Percentiles rank a stretch among this genome's conserved stretches.
Evolutionary conservation across 1,284 basidiomycete species (phyloP).

Genomic region (Ceratobasidium papillatum): DNA sequence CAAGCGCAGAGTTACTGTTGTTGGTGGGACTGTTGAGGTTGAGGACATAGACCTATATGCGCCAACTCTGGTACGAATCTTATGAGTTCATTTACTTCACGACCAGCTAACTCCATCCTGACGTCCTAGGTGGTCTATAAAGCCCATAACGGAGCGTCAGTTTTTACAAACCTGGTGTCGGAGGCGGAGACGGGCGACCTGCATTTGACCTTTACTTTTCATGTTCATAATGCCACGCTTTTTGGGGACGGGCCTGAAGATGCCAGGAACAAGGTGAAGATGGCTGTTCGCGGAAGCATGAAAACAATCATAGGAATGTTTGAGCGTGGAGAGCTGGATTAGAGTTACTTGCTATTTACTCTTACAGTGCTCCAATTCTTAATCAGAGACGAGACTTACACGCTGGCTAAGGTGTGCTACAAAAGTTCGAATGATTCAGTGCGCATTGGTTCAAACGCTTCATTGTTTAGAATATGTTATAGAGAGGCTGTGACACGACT

Average conservation of each 20-base stretch:
- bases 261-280: background rate
- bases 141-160: background rate
- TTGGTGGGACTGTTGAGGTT: background rate
- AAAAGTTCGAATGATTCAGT: too few species aligned
- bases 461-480: too few species aligned
- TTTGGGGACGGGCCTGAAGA: background rate
- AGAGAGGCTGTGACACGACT: too few species aligned
- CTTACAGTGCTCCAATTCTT: too few species aligned
- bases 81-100: background rate
- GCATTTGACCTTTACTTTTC: conserved; percentile 13
- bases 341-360: background rate
- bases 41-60: conserved; percentile 18
- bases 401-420: too few species aligned
- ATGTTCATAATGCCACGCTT: background rate
- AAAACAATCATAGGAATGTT: conserved; percentile 16
- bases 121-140: background rate
- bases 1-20: conserved; percentile 10
- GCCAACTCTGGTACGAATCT: background rate
- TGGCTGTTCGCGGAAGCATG: background rate
- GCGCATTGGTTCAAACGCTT: too few species aligned
- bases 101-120: too few species aligned
- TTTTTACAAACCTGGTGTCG: conserved; percentile 13
- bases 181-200: background rate
- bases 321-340: conserved; percentile 26
- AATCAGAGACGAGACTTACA: too few species aligned